Evolutionary conservation across 129 eudicot species (phyloP).

Genomic region (Lactuca sativa): DNA sequence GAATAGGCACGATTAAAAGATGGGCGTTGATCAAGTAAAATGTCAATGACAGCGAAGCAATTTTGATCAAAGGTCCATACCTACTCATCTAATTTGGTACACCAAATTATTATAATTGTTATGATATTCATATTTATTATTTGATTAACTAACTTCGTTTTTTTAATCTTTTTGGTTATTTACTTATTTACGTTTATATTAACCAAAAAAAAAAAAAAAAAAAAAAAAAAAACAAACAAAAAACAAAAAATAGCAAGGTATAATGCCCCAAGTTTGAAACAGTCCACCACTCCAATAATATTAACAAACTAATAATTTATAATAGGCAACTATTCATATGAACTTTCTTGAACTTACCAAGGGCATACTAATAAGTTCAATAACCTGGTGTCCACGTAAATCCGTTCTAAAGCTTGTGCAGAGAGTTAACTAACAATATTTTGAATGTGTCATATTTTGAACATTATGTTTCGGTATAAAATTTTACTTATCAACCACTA

Average conservation of each 20-base stretch:
- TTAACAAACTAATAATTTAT: background rate
- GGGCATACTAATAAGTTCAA: too few species aligned
- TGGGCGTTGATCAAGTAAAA: conserved; percentile 6
- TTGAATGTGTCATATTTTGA: too few species aligned
- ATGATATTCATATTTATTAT: background rate
- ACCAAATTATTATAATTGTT: background rate
- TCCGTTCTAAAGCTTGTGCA: too few species aligned
- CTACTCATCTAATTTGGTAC: conserved; percentile 23
- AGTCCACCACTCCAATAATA: background rate
- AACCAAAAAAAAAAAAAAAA: too few species aligned
- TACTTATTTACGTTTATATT: too few species aligned
- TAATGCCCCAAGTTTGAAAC: background rate
- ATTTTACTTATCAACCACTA: too few species aligned
- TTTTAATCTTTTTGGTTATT: background rate
- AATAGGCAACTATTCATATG: background rate
- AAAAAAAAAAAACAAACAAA: too few species aligned
- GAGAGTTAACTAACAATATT: too few species aligned
- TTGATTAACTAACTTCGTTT: too few species aligned
- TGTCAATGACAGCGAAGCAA: conserved; percentile 23
- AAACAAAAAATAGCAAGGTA: background rate
- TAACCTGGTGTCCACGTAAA: too few species aligned
- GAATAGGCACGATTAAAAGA: conserved; percentile 23
- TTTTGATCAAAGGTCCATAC: conserved; percentile 14
- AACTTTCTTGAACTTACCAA: too few species aligned
- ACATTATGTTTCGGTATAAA: too few species aligned